Conservation (phyloP, 2,329 filamentous ascomycete genomes). For the Neoscytalidium dimidiatum region DNA sequence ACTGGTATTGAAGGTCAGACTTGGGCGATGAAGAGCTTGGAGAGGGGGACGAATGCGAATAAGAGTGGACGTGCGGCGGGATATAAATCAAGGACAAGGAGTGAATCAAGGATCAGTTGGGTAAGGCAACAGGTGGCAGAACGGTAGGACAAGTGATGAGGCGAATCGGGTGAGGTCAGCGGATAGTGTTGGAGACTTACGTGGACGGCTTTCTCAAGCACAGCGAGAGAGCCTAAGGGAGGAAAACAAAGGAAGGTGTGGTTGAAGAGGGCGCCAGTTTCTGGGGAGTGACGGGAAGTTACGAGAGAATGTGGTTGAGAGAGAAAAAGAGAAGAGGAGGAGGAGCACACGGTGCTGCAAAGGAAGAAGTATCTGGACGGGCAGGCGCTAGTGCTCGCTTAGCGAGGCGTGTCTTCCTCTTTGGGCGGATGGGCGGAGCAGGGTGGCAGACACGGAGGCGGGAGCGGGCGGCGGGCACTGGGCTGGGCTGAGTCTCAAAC, state of each 20-base stretch:
- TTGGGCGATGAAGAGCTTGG: neutral
- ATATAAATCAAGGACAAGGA: neutral
- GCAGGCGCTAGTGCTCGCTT: slow-evolving; percentile 2
- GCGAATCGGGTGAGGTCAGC: neutral
- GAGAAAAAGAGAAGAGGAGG: neutral
- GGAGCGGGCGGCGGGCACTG: neutral
- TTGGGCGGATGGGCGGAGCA: neutral
- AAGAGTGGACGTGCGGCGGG: neutral
- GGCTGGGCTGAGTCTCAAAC: neutral
- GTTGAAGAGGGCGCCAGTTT: neutral
- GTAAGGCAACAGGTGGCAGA: neutral
- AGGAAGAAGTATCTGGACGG: neutral
- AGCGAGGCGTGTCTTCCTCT: neutral
- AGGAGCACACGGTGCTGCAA: neutral
- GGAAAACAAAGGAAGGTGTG: neutral
- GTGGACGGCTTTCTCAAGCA: slow-evolving; percentile 14
- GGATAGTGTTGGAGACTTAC: neutral
- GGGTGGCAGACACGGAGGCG: neutral
- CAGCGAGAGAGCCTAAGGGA: slow-evolving; percentile 5
- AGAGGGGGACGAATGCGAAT: neutral
- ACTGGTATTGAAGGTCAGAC: neutral
- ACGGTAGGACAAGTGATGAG: neutral
- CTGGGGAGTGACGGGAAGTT: neutral
- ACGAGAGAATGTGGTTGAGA: neutral
- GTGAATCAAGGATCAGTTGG: neutral